Conservation (phyloP, 805 yeast species). For the Wickerhamiella galacta region DNA sequence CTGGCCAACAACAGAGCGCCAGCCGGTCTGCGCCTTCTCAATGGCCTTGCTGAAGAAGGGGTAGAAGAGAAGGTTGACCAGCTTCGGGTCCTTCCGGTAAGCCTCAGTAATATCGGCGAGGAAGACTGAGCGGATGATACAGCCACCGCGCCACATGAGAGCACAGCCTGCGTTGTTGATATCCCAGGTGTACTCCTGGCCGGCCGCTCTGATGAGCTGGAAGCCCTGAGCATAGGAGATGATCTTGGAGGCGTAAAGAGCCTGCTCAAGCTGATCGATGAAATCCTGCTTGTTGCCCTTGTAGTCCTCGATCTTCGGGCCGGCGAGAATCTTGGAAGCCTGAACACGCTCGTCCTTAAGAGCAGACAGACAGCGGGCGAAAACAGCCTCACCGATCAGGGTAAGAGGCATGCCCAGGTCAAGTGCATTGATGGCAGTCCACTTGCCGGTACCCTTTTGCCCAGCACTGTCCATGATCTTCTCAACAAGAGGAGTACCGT, state of each 20-base stretch:
- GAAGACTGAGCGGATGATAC: slow-evolving; percentile 98
- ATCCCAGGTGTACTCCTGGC: slow-evolving; percentile 91
- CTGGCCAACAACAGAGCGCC: slow-evolving; percentile 77
- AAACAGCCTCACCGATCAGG: slow-evolving; percentile 96
- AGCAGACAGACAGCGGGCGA: slow-evolving; percentile 89
- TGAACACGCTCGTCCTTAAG: slow-evolving; percentile 77
- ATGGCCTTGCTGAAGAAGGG: slow-evolving; percentile 87
- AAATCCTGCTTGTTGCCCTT: slow-evolving; percentile 66
- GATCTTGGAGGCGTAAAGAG: slow-evolving; percentile 94
- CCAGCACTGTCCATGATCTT: slow-evolving; percentile 95
- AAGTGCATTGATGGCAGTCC: slow-evolving; percentile 97
- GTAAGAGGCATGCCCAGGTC: slow-evolving; percentile 98
- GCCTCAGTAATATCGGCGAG: slow-evolving; percentile 94
- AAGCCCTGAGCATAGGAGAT: slow-evolving; percentile 98
- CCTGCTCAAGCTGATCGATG: slow-evolving; percentile 91
- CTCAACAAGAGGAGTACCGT: slow-evolving; percentile 86
- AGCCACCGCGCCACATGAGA: slow-evolving; percentile 99
- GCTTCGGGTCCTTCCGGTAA: slow-evolving; percentile 79
- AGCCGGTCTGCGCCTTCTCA: slow-evolving; percentile 81
- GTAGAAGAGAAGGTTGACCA: slow-evolving; percentile 91
- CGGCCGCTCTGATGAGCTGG: slow-evolving; percentile 98
- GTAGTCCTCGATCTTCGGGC: slow-evolving; percentile 55
- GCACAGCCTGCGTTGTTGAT: slow-evolving; percentile 97
- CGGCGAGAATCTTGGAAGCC: slow-evolving; percentile 64
- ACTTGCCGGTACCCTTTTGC: slow-evolving; percentile 99